These are phyloP conservation scores for Gloeopeniophorella convolvens DNA, from an alignment of 768 basidiomycete species.

Conservation along the genomic window DNA sequence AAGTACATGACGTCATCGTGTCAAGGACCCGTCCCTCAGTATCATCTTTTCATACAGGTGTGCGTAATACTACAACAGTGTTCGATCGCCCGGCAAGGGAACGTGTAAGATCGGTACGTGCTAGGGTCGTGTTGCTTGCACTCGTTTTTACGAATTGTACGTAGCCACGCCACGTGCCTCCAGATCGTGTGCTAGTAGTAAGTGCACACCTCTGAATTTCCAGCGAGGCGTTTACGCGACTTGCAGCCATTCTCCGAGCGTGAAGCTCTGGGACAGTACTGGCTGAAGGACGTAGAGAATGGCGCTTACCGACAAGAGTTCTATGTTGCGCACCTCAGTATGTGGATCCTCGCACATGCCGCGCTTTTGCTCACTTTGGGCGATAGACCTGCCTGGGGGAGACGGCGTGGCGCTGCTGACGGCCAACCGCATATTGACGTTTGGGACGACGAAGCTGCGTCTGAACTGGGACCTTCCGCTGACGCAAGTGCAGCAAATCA, in stretches of 20 bases:
- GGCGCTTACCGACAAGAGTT: slow-evolving; percentile 78
- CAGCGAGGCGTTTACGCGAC: neutral
- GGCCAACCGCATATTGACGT: slow-evolving; percentile 67
- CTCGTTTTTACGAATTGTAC: slow-evolving; percentile 9
- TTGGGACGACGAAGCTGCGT: slow-evolving; percentile 78
- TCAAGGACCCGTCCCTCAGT: neutral
- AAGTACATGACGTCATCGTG: slow-evolving; percentile 8
- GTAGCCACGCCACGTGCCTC: slow-evolving; percentile 78
- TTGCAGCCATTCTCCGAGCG: slow-evolving; percentile 79
- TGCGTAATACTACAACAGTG: slow-evolving; percentile 97
- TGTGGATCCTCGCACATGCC: slow-evolving; percentile 23
- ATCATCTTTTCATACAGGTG: slow-evolving; percentile 45
- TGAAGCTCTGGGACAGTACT: slow-evolving; percentile 91
- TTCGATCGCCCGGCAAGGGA: slow-evolving; percentile 91
- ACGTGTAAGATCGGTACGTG: slow-evolving; percentile 67
- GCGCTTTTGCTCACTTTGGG: slow-evolving; percentile 3
- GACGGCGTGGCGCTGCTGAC: slow-evolving; percentile 82
- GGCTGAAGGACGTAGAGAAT: slow-evolving; percentile 92
- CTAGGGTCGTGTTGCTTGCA: neutral
- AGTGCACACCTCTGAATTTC: slow-evolving; percentile 25
- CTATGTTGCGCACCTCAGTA: slow-evolving; percentile 92
- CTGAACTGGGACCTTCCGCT: slow-evolving; percentile 92
- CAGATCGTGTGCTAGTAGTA: slow-evolving; percentile 84
- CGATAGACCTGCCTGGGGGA: slow-evolving; percentile 62
- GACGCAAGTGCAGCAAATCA: slow-evolving; percentile 78